Evolutionary conservation across 345 rosid species (phyloP).

Genomic region (Linum trigynum): DNA sequence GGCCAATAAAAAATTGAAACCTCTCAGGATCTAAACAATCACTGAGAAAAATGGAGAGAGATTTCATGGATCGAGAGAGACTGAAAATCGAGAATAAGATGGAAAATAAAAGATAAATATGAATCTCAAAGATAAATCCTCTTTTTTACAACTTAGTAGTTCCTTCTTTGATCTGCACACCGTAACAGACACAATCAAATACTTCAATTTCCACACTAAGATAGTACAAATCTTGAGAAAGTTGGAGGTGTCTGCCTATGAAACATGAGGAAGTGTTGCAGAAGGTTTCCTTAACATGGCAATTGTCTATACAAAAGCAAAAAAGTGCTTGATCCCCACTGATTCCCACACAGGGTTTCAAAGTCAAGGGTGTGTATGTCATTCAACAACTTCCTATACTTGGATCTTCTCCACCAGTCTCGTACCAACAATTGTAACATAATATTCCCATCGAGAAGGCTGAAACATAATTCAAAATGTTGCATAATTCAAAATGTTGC

Average conservation of each 20-base stretch:
- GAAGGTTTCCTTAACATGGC: slow-evolving; percentile 18
- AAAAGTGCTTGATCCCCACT: slow-evolving; percentile 40
- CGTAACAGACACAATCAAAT: too few species aligned
- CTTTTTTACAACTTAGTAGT: too few species aligned
- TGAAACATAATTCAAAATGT: slow-evolving; percentile 29
- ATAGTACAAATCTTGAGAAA: too few species aligned
- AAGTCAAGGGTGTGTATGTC: slow-evolving; percentile 71
- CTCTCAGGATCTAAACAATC: too few species aligned
- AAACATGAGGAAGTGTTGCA: slow-evolving; percentile 23
- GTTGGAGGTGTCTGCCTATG: slow-evolving; percentile 92
- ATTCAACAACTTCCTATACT: slow-evolving; percentile 67
- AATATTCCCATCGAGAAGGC: slow-evolving; percentile 92
- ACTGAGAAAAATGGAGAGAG: too few species aligned
- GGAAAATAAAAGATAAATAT: too few species aligned
- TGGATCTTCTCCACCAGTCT: slow-evolving; percentile 69
- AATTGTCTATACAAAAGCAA: not conserved
- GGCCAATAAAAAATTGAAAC: too few species aligned
- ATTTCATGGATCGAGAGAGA: too few species aligned
- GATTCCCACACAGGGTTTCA: slow-evolving; percentile 79
- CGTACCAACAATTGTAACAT: slow-evolving; percentile 68
- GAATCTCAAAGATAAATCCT: too few species aligned
- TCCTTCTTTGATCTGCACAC: too few species aligned
- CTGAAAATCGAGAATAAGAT: too few species aligned
- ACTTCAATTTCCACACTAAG: too few species aligned
- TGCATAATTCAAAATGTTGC: slow-evolving; percentile 7